Conservation (phyloP, 148 eudicot species). For the Diospyros kaki region DNA sequence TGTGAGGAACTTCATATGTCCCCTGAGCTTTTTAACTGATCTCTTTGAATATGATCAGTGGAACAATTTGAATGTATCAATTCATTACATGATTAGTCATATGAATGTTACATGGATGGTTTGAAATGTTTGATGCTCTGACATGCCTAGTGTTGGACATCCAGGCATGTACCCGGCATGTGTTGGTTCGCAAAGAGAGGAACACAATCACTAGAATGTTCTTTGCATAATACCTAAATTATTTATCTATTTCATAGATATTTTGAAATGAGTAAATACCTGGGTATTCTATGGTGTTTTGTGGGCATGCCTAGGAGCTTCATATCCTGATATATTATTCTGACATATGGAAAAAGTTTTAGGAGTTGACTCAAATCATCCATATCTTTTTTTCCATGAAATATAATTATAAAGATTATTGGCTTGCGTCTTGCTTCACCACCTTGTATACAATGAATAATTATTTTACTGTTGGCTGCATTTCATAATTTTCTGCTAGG, state of each 20-base stretch:
- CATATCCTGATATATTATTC: background rate
- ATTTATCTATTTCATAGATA: background rate
- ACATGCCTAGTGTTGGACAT: background rate
- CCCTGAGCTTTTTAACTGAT: background rate
- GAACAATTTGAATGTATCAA: constrained; percentile 2
- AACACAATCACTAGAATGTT: constrained; percentile 3
- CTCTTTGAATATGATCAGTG: background rate
- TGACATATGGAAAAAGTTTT: background rate
- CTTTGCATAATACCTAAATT: background rate
- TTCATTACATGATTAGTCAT: background rate
- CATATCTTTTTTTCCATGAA: background rate
- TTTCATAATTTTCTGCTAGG: background rate
- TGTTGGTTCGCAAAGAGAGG: background rate
- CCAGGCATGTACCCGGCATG: background rate
- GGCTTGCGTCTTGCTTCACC: constrained; percentile 9
- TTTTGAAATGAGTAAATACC: background rate
- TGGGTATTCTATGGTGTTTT: background rate
- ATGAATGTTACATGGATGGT: background rate
- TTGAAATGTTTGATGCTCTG: background rate
- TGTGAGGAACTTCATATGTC: constrained; percentile 37
- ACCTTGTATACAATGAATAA: background rate
- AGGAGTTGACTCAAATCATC: background rate
- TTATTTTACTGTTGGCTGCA: background rate
- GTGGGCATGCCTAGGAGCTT: background rate
- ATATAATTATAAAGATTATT: background rate